phyloP scores from a whole-genome alignment of 768 basidiomycete genomes.

The Roridomyces roridus region DNA sequence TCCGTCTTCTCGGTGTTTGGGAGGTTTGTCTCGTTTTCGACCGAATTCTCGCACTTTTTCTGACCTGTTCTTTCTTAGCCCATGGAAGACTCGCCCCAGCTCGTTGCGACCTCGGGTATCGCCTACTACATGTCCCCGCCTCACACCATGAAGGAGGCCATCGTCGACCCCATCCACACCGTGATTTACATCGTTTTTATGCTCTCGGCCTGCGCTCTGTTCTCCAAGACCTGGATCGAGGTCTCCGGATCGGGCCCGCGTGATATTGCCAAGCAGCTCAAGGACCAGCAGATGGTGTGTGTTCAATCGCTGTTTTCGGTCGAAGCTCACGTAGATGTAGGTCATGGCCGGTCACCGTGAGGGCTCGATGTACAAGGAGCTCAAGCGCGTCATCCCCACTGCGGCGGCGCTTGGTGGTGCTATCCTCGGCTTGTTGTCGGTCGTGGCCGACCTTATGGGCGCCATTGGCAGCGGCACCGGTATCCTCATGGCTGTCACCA shows the following conservation, averaged over 20 bases:
- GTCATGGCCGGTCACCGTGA: slow-evolving; percentile 92
- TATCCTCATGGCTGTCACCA: slow-evolving; percentile 97
- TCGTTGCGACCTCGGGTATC: slow-evolving; percentile 88
- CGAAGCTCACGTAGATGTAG: slow-evolving; percentile 35
- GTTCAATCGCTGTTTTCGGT: neutral
- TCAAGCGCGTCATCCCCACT: slow-evolving; percentile 97
- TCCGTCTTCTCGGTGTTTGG: slow-evolving; percentile 94
- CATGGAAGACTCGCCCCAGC: slow-evolving; percentile 91
- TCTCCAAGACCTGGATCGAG: slow-evolving; percentile 99
- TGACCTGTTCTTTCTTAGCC: slow-evolving; percentile 58
- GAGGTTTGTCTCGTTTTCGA: slow-evolving; percentile 65
- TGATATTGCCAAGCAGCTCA: slow-evolving; percentile 97
- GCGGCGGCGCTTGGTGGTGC: slow-evolving; percentile 98
- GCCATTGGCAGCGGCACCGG: slow-evolving; percentile 96
- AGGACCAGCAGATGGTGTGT: slow-evolving; percentile 95
- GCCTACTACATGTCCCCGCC: slow-evolving; percentile 99
- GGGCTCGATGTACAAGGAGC: slow-evolving; percentile 98
- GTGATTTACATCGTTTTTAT: slow-evolving; percentile 91
- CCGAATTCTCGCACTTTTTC: neutral
- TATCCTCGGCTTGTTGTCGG: slow-evolving; percentile 90
- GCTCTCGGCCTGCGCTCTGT: slow-evolving; percentile 92
- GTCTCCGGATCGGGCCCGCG: slow-evolving; percentile 95
- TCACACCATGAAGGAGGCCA: slow-evolving; percentile 86
- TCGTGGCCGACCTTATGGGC: slow-evolving; percentile 93
- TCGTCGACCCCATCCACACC: slow-evolving; percentile 95